These are phyloP conservation scores for Plectosphaerella sp. DNA, from an alignment of 2,329 filamentous ascomycete genomes.

Conservation along the genomic window DNA sequence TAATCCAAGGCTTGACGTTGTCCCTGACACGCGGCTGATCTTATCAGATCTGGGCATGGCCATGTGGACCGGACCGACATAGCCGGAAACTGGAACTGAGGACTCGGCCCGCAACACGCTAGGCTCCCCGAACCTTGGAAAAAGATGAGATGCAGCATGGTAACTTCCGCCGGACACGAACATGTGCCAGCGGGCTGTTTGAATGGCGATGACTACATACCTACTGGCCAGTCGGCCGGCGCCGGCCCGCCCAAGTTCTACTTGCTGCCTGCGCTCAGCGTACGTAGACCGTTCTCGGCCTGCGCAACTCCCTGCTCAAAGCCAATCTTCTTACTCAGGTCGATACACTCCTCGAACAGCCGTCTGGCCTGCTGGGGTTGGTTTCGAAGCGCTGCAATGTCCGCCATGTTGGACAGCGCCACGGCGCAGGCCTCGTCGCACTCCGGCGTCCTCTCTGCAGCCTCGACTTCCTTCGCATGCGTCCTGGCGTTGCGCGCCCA, in stretches of 20 bases:
- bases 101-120: background rate
- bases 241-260: background rate
- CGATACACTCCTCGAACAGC: constrained; percentile 65
- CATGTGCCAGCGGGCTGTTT: background rate
- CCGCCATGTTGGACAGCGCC: constrained; percentile 81
- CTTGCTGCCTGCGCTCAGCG: constrained; percentile 1
- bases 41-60: no score
- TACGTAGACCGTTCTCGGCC: constrained; percentile 44
- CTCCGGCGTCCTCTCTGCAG: constrained; percentile 66
- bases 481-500: constrained; percentile 78
- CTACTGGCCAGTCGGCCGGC: background rate
- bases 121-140: background rate
- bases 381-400: constrained; percentile 74
- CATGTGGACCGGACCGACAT: no score
- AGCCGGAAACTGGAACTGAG: no score
- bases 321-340: constrained; percentile 50
- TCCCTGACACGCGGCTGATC: no score
- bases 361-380: constrained; percentile 59
- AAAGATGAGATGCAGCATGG: background rate
- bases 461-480: constrained; percentile 60
- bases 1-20: no score
- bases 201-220: background rate
- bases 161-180: no score
- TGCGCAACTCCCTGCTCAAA: constrained; percentile 48
- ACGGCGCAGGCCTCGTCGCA: constrained; percentile 82